Base-by-base conservation (phyloP, 2,329 filamentous ascomycete species). In the Pezicula neosporulosa region DNA sequence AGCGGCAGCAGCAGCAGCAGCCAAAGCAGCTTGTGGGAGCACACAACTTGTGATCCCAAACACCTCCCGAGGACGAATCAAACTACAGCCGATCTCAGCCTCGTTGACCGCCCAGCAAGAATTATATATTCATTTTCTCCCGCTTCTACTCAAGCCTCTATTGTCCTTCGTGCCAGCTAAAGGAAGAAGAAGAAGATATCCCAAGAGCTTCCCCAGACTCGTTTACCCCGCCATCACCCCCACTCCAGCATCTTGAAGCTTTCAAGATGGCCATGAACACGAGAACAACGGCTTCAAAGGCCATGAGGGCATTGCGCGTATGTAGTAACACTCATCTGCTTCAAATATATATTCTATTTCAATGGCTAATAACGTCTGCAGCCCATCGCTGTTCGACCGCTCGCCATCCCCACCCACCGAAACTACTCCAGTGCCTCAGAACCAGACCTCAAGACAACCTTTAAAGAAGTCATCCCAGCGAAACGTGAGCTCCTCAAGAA, bases 401-500 rank as follows among this genome's bases (percentile, higher is more conserved):
- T 52, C 45, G 57, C 61, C 49, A 33, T 66, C 52, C 53, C 68
- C 49, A 57, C 65, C 52, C 66, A 70, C 50, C 78, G 87, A 65
- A 76, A 70, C 69, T 92, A 91, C 74, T 83, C 87, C 58, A 83
- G 89, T 41, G 78, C 88, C 49, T 79, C 89, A 52, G 93, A 97
- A 71, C 89, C 89, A 53, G 89, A 93, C 67, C 84, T 99, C 66
- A 99, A 97, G 75, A 78, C 89, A 48, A 90, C 90, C 13, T 83
- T 99, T 60, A 87, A 85, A 64, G 83, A 85, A 60, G 82, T 85
- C 53, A 96, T 99, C 62, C 94, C 94, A 33, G 90, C 85, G 56
- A 97, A 97, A 77, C 85, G 92, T 48, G 93, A 96, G 71, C 85
- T 97, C 18, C 76, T 97, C 64, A 94, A 96, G 74, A 89, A 92